Base-by-base conservation (phyloP, 306 rosid genomes). In the Prunus mume region DNA sequence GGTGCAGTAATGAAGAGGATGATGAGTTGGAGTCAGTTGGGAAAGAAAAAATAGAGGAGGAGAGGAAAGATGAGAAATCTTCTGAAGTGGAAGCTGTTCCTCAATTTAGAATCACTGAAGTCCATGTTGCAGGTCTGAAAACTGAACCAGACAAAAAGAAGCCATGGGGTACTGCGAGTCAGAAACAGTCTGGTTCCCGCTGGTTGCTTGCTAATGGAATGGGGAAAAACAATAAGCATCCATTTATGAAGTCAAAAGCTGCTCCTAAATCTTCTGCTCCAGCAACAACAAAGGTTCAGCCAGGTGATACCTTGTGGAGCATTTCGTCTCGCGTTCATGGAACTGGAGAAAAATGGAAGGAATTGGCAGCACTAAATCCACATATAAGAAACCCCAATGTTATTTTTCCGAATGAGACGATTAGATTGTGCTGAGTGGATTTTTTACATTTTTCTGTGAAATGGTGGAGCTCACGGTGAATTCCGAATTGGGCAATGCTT, bases 121-220 rank as follows among this genome's bases (percentile, higher is more conserved):
- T 95, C 56, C 93, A 89, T 74, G 88, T 92, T 17, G 91, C 97
- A 45, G 98, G 97, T 85, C 80, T 89, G 74, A 80, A 88, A 78
- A 60, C 86, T 0, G 89, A 87, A 69, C 79, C 89, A 2, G 77
- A 68, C 45, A 83, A 83, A 73, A 92, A 81, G 89, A 86, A 89
- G 82, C 85, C 80, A 51, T 86, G 93, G 93, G 92, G 91, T 54
- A 79, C 79, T 25, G 72, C 87, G 18, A 77, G 38, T 55, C 90
- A 89, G 83, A 90, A 90, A 62, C 83, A 90, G 49, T 90, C 97
- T 9, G 92, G 93, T 73, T 95, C 99, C 3, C 96, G 99, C 13
- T 92, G 99, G 99, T 76, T 92, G 86, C 73, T 95, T 65, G 97
- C 97, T 8, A 90, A 89, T 73, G 99, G 97, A 76, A 90, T 90